phyloP scores from a whole-genome alignment of 164 flowering plant species.

The Brasenia schreberi region DNA sequence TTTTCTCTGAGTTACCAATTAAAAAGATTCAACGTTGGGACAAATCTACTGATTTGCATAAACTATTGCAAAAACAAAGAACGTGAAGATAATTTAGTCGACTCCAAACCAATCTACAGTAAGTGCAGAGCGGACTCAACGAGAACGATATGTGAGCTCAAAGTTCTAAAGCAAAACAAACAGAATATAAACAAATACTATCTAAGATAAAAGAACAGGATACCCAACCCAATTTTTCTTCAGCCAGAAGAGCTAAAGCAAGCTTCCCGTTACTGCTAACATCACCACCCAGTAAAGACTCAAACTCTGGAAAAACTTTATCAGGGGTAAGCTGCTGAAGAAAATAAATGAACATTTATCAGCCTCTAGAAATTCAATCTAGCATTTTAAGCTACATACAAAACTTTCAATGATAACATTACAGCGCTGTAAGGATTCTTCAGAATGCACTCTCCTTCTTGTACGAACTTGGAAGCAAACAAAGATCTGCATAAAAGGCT shows the following conservation, averaged over 20 bases:
- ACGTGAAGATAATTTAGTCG: no score
- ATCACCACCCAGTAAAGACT: constrained; percentile 25
- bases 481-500: constrained; percentile 12
- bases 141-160: neutral
- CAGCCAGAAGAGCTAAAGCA: constrained; percentile 50
- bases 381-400: neutral
- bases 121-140: no score
- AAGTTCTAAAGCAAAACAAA: neutral
- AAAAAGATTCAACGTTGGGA: no score
- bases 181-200: neutral
- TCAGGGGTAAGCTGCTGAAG: constrained; percentile 60
- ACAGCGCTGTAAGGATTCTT: constrained; percentile 69
- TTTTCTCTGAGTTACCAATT: no score
- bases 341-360: neutral
- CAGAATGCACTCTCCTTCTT: constrained; percentile 53
- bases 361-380: neutral
- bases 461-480: constrained; percentile 19
- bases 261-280: constrained; percentile 43
- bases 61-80: no score
- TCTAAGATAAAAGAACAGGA: neutral
- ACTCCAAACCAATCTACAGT: no score
- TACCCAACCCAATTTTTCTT: constrained; percentile 60
- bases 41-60: no score
- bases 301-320: constrained; percentile 34
- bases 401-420: constrained; percentile 3